These are phyloP conservation scores for Hanseniaspora lachancei DNA, from an alignment of 805 yeast species.

Conservation along the genomic window DNA sequence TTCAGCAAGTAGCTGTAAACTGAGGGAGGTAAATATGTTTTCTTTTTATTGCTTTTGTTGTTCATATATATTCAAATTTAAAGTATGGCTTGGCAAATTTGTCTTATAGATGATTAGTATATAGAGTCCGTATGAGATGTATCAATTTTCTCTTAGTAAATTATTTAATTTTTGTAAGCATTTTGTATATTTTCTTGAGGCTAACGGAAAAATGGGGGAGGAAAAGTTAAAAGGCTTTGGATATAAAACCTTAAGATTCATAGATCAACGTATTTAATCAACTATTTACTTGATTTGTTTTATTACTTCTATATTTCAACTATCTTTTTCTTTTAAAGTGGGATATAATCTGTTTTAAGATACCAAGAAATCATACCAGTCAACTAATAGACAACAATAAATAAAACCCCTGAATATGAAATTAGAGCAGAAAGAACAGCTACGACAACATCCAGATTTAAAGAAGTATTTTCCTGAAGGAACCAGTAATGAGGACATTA, in stretches of 20 bases:
- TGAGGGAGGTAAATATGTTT: conserved; percentile 1
- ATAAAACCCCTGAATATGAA: neutral
- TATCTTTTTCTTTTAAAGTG: too few species aligned
- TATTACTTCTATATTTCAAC: too few species aligned
- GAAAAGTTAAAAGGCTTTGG: too few species aligned
- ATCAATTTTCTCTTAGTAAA: too few species aligned
- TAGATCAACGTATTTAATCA: too few species aligned
- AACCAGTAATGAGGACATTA: neutral
- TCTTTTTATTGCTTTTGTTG: neutral
- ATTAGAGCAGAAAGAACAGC: neutral
- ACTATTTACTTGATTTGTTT: too few species aligned
- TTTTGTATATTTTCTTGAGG: too few species aligned
- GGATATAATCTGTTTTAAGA: too few species aligned
- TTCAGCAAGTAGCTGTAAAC: conserved; percentile 1
- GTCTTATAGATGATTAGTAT: neutral
- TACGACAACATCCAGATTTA: neutral
- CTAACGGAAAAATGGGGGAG: too few species aligned
- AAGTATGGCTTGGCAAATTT: neutral
- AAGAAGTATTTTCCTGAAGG: conserved; percentile 6
- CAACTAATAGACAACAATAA: neutral
- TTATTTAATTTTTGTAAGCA: too few species aligned
- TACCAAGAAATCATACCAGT: neutral
- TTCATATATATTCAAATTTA: neutral
- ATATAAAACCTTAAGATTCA: too few species aligned
- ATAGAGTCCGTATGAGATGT: too few species aligned